Evolutionary conservation across 768 basidiomycete genomes (phyloP), one percentile per base, ranked within the genome.

Genomic region (Pleurotus citrinopileatus): DNA sequence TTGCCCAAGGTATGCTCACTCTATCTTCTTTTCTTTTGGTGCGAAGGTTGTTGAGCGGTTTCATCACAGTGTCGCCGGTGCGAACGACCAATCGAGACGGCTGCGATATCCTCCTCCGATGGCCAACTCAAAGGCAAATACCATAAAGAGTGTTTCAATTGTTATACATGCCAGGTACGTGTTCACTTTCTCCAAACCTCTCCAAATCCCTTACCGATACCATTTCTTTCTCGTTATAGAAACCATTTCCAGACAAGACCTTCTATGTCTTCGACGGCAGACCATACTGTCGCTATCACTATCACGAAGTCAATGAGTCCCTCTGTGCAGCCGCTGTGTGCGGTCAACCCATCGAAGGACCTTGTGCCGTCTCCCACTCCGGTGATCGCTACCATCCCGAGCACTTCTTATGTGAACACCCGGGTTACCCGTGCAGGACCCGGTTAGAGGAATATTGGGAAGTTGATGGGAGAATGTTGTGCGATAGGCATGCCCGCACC

Each of bases 61-160:
- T 10, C 28, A 37, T 42, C 46, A 46, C 60, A 93, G 90, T 97
- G 94, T 65, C 90, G 94, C 28, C 80, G 94, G 42, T 98, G 94
- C 67, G 83, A 82, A 62, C 64, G 86, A 19, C 86, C 91, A 0
- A 97, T 98, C 42, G 94, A 97, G 73, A 92, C 84, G 56, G 87
- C 88, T 60, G 94, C 94, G 19, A 90, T 98, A 19, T 94, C 90
- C 19, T 91, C 89, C 4, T 83, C 88, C 10, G 94, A 98, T 63
- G 94, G 94, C 2, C 94, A 96, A 68, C 77, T 98, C 43, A 95
- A 95, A 69, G 94, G 94, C 56, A 98, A 98, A 67, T 96, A 95
- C 68, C 94, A 96, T 64, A 82, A 83, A 55, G 84, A 86, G 34
- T 98, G 94, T 71, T 98, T 98, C 66, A 91, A 86, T 61, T 98